phyloP scores from a whole-genome alignment of 768 basidiomycete genomes.

The Serpula lacrymans region DNA sequence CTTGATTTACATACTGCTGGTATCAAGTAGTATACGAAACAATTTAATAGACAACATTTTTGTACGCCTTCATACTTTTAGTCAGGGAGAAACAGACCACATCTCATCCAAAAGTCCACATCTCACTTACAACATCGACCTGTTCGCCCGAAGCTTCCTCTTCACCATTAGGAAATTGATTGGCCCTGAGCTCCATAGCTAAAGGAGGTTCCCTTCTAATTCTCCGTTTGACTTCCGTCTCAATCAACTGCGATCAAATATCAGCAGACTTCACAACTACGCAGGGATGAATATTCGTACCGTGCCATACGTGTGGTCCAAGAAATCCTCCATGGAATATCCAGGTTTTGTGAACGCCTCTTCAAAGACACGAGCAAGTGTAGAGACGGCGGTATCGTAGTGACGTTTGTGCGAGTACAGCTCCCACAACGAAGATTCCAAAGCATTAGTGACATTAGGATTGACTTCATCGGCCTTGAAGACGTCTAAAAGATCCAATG shows the following conservation, averaged over 20 bases:
- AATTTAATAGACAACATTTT: no score
- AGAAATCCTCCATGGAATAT: constrained; percentile 91
- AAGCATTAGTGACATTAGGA: constrained; percentile 73
- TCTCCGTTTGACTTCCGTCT: constrained; percentile 75
- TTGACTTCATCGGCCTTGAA: constrained; percentile 66
- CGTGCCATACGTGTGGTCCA: constrained; percentile 89
- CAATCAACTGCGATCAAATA: constrained; percentile 79
- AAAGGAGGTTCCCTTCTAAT: constrained; percentile 78
- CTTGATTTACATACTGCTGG: no score
- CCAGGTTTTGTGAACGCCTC: constrained; percentile 93
- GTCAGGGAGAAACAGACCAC: no score
- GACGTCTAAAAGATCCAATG: constrained; percentile 48
- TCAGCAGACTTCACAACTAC: background rate
- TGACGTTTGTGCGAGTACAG: constrained; percentile 74
- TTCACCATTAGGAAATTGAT: constrained; percentile 28
- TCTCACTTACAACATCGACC: constrained; percentile 38
- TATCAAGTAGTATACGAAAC: no score
- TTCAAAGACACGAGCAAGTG: constrained; percentile 77
- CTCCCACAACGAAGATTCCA: constrained; percentile 93
- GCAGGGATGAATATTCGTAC: constrained; percentile 38
- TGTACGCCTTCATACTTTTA: no score
- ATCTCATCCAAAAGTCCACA: constrained; percentile 45
- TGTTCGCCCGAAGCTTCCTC: constrained; percentile 10
- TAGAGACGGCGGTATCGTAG: constrained; percentile 86
- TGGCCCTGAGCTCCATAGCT: constrained; percentile 37